Evolutionary conservation across 148 eudicot species (phyloP), one percentile per base, ranked within the genome.

Genomic region (Camellia sinensis): DNA sequence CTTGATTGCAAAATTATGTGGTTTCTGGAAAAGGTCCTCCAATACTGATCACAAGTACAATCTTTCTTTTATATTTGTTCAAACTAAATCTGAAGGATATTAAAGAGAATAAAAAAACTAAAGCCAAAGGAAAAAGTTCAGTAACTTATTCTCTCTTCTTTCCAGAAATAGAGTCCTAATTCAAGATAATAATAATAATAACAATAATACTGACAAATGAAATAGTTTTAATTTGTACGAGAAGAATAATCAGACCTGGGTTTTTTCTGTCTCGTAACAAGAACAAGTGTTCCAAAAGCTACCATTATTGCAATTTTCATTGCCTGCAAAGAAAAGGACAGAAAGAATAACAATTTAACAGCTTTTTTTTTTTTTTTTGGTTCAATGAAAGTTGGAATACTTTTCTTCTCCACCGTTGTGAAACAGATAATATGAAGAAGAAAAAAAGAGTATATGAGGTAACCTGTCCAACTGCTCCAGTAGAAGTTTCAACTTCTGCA

Each of bases 201-300:
- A 68, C 5, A 68, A 0, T 41, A 29, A 43, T 1, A 29, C 1
- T 29, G 45, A 67, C 0, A 21, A 72, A 52, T 72, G 77, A 12
- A 75, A 41, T n/a, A 9, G 64, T 41, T 19, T 48, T 21, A 71
- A 45, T 48, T 71, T 5, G 15, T 48, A 50, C 6, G 29, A 61
- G 18, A 67, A 60, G 21, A 70, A 21, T 17, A 45, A 3, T 74
- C 71, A 44, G 46, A 88, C 93, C 93, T 78, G 81, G 87, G 87
- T 50, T 89, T 89, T 77, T 87, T 86, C 80, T 91, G 90, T 81
- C 98, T 89, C 5, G 91, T 88, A 65, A 95, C 81, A 46, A 95
- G 75, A 80, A 93, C 94, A 62, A 95, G 88, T 57, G 88, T 66
- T 73, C 98, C 98, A 83, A 95, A 95, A 45, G 94, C 97, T 69